Percentiles rank a stretch among this genome's conserved stretches.
These are phyloP conservation scores for Spathaspora hagerdaliae DNA, from an alignment of 805 yeast species.

Conservation along the genomic window DNA sequence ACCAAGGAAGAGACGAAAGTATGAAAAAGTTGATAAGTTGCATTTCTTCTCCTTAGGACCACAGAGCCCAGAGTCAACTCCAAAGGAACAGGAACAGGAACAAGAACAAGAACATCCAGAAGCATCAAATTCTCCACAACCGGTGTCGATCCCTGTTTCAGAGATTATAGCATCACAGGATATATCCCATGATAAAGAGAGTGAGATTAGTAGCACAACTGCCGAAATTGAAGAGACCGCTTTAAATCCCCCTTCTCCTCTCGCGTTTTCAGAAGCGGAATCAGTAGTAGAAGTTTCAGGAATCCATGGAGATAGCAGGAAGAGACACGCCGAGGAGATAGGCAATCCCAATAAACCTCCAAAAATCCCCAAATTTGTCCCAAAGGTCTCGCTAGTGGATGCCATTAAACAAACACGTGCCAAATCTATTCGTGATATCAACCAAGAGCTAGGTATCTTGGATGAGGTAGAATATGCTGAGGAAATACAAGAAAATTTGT, in stretches of 20 bases:
- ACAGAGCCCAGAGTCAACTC: background rate
- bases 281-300: background rate
- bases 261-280: background rate
- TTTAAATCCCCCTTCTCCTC: background rate
- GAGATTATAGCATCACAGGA: too few relatives aligned
- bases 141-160: too few relatives aligned
- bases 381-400: conserved; percentile 20
- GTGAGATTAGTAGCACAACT: background rate
- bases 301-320: background rate
- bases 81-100: background rate
- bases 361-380: conserved; percentile 10
- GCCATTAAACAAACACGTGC: conserved; percentile 26
- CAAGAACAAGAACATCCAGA: background rate
- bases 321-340: background rate
- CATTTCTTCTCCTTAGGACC: conserved; percentile 30
- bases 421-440: conserved; percentile 15
- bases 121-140: background rate
- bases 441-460: conserved; percentile 23
- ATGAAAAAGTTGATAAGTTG: conserved; percentile 28
- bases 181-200: background rate
- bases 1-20: conserved; percentile 26
- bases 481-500: conserved; percentile 11
- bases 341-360: conserved; percentile 3
- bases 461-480: conserved; percentile 8
- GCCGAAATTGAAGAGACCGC: background rate